Base-by-base conservation (phyloP, 805 yeast species). In the Candida arabinofermentans region DNA sequence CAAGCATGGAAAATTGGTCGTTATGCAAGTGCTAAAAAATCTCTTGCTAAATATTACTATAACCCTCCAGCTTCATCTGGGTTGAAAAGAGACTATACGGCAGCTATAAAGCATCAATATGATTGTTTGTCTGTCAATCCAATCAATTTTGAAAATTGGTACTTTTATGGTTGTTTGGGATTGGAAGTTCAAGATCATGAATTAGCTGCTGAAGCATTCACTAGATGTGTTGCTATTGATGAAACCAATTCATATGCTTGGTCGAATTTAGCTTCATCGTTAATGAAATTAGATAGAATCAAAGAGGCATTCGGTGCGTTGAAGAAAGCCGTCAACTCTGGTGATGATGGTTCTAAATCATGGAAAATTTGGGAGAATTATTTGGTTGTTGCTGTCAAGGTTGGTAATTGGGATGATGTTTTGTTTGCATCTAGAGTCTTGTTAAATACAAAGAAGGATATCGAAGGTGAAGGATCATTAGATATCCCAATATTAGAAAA, bases 321-420 rank as follows among this genome's bases (percentile, higher is more conserved):
- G 51, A 80, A 83, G 55, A 80, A 80, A 48, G 96, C 98, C 0
- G 72, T 86, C 16, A 68, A 83, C 31, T 72, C 72, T 24, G 83
- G 88, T 27, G 82, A 80, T 36, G 70, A 73, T 10, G 80, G 77
- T 50, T 19, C 34, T 5, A 77, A 76, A 40, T 86, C 90, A 37
- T 86, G 97, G 96, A 78, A 86, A 53, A 79, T 93, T 26, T 90
- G 91, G 85, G 93, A 88, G 54, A 93, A 93, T 59, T 88, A 80
- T 54, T 67, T 87, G 57, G 69, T 80, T 23, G 91, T 91, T 18
- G 95, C 97, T 0, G 81, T 82, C 22, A 86, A 81, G 57, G 66
- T 90, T 34, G 71, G 76, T n/a, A 86, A 86, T 55, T 93, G 98
- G 97, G 81, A 76, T 47, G 96, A 88, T 43, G 96, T 86, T 3